These are phyloP conservation scores for Digitaria exilis DNA, from an alignment of 202 grass and related monocot genomes.

Conservation along the genomic window DNA sequence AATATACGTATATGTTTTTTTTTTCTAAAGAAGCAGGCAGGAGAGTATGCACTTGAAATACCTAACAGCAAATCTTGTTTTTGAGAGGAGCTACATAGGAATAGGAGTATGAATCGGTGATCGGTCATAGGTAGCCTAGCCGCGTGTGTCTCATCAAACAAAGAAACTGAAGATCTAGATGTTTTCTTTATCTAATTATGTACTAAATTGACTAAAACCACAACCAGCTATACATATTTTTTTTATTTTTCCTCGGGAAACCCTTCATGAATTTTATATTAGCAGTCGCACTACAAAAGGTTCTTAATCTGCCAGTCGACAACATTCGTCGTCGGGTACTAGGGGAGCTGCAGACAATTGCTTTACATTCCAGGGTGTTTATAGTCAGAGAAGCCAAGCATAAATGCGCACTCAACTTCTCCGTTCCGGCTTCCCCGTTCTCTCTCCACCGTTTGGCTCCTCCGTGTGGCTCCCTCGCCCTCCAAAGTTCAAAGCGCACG, in stretches of 20 bases:
- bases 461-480: neutral
- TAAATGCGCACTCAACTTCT: neutral
- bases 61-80: too few species aligned
- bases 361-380: neutral
- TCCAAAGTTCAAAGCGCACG: slow-evolving; percentile 1
- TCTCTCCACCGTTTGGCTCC: neutral
- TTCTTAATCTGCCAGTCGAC: neutral
- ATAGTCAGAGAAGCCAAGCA: neutral
- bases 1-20: too few species aligned
- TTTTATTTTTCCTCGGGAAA: too few species aligned
- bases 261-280: neutral
- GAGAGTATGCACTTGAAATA: neutral
- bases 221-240: neutral
- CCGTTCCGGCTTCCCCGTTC: neutral
- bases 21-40: too few species aligned
- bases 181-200: too few species aligned
- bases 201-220: neutral
- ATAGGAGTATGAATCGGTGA: too few species aligned
- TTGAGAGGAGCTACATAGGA: neutral
- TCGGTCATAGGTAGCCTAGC: slow-evolving; percentile 12
- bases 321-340: neutral
- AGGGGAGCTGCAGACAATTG: neutral
- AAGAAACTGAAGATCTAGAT: neutral
- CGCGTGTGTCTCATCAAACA: slow-evolving; percentile 20
- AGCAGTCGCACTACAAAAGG: neutral